phyloP scores from a whole-genome alignment of 768 basidiomycete species.

The Leccinum subgranulosum region DNA sequence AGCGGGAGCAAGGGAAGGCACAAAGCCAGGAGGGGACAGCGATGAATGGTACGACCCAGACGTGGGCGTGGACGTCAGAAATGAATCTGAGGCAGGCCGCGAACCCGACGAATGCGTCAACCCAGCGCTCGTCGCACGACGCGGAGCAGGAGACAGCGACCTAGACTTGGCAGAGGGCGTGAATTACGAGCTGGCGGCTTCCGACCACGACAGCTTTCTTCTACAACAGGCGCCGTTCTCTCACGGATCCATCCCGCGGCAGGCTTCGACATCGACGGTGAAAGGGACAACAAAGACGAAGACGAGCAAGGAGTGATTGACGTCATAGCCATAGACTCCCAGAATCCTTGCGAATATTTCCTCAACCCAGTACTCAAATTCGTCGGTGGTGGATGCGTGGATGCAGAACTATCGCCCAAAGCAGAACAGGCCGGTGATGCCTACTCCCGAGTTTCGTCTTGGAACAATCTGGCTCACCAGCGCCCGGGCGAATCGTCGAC shows the following conservation, averaged over 20 bases:
- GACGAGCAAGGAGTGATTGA: slow-evolving; percentile 14
- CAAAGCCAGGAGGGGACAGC: too few relatives aligned
- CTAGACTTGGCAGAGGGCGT: slow-evolving; percentile 8
- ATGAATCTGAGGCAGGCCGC: slow-evolving; percentile 2
- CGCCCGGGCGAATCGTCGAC: background rate
- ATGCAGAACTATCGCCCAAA: background rate
- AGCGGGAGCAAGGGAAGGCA: too few relatives aligned
- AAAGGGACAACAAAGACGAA: slow-evolving; percentile 12
- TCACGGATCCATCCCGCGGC: slow-evolving; percentile 4
- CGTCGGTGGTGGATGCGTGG: background rate
- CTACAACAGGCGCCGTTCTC: background rate
- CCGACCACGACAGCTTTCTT: background rate
- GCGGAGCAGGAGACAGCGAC: slow-evolving; percentile 8
- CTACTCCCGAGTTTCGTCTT: background rate
- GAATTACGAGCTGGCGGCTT: background rate
- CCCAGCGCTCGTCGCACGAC: background rate
- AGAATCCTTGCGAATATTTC: slow-evolving; percentile 17
- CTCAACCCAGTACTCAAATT: slow-evolving; percentile 13
- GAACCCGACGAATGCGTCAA: slow-evolving; percentile 11
- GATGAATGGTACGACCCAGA: too few relatives aligned
- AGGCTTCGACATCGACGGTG: slow-evolving; percentile 8
- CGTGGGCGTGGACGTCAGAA: slow-evolving; percentile 6
- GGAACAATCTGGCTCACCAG: too few relatives aligned
- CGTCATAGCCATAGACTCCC: slow-evolving; percentile 15
- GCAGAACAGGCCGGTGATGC: background rate